These are phyloP conservation scores for Aspergillus calidoustus DNA, from an alignment of 2,329 filamentous ascomycete species.

Conservation along the genomic window DNA sequence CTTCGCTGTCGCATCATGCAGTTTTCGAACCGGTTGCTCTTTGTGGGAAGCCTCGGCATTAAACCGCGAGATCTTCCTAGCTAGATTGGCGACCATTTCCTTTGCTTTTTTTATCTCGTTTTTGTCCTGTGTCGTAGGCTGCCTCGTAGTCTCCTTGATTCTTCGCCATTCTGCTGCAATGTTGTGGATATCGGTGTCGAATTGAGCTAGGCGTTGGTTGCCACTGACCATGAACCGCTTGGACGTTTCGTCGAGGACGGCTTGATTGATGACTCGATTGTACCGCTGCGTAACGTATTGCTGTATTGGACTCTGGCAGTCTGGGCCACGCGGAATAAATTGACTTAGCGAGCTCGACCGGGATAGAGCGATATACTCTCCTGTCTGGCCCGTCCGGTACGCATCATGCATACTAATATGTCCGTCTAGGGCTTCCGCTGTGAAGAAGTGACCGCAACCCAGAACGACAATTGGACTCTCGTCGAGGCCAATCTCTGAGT, in stretches of 20 bases:
- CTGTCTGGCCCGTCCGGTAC: conserved; percentile 30
- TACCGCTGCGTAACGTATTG: conserved; percentile 65
- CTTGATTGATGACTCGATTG: conserved; percentile 63
- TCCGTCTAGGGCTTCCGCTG: conserved; percentile 63
- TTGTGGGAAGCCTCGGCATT: not conserved
- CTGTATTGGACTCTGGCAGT: conserved; percentile 57
- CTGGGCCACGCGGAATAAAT: conserved; percentile 59
- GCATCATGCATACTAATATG: conserved; percentile 56
- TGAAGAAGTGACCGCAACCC: conserved; percentile 67
- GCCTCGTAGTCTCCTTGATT: not conserved
- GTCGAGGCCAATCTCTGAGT: conserved; percentile 62
- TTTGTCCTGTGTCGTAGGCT: not conserved
- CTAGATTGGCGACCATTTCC: not conserved
- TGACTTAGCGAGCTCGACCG: conserved; percentile 46
- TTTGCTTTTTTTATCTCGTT: not conserved
- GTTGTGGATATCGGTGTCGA: not conserved
- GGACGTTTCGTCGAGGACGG: conserved; percentile 64
- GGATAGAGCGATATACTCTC: conserved; percentile 28
- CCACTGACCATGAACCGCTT: conserved; percentile 60
- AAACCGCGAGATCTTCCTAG: not conserved
- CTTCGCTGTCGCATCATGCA: not conserved
- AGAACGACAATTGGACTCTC: conserved; percentile 66
- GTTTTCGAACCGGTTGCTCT: conserved; percentile 4
- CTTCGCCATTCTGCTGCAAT: not conserved
- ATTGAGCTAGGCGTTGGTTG: not conserved